These are phyloP conservation scores for Mycosphaerella arachidis DNA, from an alignment of 2,329 filamentous ascomycete species.

Conservation along the genomic window DNA sequence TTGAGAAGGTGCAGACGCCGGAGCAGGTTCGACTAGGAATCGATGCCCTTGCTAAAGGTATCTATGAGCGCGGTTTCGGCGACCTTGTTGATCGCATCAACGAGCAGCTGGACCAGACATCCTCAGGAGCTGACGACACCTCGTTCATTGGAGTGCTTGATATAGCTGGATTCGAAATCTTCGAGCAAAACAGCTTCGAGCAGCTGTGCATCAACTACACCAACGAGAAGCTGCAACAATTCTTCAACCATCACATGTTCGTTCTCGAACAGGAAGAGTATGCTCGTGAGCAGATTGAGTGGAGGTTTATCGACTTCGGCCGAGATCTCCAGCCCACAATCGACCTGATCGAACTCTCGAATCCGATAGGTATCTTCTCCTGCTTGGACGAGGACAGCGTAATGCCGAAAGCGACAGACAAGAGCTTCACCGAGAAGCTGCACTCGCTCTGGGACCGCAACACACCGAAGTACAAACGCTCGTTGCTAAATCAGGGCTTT, in stretches of 20 bases:
- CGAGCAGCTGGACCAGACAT: slow-evolving; percentile 71
- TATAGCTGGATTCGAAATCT: slow-evolving; percentile 98
- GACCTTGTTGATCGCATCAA: slow-evolving; percentile 92
- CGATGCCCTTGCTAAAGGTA: slow-evolving; percentile 90
- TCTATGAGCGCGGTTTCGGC: slow-evolving; percentile 94
- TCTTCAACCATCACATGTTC: slow-evolving; percentile 99
- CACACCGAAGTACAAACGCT: slow-evolving; percentile 85
- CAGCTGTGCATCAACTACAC: slow-evolving; percentile 99
- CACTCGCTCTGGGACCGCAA: slow-evolving; percentile 96
- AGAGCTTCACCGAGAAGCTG: slow-evolving; percentile 95
- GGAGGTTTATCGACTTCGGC: slow-evolving; percentile 99
- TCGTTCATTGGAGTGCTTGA: slow-evolving; percentile 97
- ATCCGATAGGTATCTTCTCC: slow-evolving; percentile 97
- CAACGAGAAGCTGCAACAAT: slow-evolving; percentile 97
- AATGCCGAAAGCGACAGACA: slow-evolving; percentile 98
- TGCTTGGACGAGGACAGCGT: slow-evolving; percentile 97
- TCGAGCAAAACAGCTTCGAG: slow-evolving; percentile 97
- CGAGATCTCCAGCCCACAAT: slow-evolving; percentile 96
- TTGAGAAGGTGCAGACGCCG: slow-evolving; percentile 95
- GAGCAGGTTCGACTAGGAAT: slow-evolving; percentile 89
- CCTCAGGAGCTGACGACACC: slow-evolving; percentile 76
- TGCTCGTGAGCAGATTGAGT: slow-evolving; percentile 94
- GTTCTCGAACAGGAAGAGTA: slow-evolving; percentile 98
- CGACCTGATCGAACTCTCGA: slow-evolving; percentile 90
- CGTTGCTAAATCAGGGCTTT: slow-evolving; percentile 84